phyloP scores from a whole-genome alignment of 441 rosid genomes.

The Pelargonium fulgidum region DNA sequence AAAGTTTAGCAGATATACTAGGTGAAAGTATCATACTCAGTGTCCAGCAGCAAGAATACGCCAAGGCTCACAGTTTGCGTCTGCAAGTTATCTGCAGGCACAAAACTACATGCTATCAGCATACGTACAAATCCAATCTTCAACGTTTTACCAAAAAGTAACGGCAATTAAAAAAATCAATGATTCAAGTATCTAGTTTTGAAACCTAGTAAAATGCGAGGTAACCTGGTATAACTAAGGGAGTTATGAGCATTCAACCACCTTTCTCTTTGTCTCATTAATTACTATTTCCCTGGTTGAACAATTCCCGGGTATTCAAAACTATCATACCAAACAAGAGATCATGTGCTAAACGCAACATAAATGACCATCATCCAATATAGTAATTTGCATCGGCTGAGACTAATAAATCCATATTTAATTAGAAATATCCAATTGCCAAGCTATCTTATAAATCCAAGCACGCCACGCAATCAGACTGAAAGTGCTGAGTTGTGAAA shows the following conservation, averaged over 20 bases:
- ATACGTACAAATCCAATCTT: not conserved
- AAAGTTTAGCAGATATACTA: too few species aligned
- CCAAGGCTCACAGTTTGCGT: too few species aligned
- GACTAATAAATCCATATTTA: conserved; percentile 19
- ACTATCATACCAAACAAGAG: conserved; percentile 11
- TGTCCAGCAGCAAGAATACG: not conserved
- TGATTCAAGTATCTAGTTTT: not conserved
- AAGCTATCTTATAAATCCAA: conserved; percentile 15
- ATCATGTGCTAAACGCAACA: conserved; percentile 5
- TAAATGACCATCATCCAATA: conserved; percentile 7
- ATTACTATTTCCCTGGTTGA: not conserved
- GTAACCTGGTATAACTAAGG: not conserved
- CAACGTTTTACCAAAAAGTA: not conserved
- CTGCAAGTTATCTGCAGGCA: not conserved
- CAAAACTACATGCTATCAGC: not conserved
- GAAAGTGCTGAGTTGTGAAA: conserved; percentile 8
- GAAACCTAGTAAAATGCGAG: not conserved
- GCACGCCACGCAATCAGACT: conserved; percentile 25
- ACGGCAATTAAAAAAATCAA: not conserved
- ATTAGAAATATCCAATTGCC: conserved; percentile 24
- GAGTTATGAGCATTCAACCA: not conserved
- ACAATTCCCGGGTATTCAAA: not conserved
- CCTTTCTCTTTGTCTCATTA: not conserved
- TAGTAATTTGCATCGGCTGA: conserved; percentile 19
- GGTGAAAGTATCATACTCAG: not conserved